Percentiles rank a stretch among this genome's conserved stretches.
phyloP scores from a whole-genome alignment of 2,329 filamentous ascomycete genomes.

The Paecilomyces variotii region DNA sequence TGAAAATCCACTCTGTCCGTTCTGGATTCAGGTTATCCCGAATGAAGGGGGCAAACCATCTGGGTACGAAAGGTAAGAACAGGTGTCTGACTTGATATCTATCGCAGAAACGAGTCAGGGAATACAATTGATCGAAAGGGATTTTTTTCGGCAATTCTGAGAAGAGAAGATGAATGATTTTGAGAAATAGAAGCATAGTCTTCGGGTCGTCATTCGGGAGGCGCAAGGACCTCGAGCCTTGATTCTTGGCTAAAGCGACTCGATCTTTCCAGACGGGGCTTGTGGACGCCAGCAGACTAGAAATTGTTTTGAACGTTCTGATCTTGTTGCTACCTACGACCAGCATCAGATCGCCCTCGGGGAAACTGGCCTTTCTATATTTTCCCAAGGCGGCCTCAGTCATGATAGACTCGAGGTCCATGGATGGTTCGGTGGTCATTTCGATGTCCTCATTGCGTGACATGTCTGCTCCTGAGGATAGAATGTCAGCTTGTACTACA shows the following conservation, averaged over 20 bases:
- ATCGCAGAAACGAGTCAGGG: background rate
- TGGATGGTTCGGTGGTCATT: background rate
- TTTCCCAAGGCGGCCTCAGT: background rate
- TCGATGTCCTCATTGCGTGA: background rate
- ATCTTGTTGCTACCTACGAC: background rate
- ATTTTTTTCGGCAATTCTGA: background rate
- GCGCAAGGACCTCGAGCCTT: background rate
- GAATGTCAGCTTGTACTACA: background rate
- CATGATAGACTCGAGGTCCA: background rate
- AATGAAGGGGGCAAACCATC: background rate
- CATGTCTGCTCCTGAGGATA: background rate
- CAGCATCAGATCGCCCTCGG: background rate
- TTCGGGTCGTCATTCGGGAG: background rate
- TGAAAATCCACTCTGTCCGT: background rate
- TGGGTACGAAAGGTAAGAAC: background rate
- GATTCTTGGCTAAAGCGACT: background rate
- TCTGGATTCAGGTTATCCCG: background rate
- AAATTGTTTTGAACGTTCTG: background rate
- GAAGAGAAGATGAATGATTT: background rate
- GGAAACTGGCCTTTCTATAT: background rate
- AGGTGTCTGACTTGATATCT: background rate
- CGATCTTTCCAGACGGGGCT: background rate
- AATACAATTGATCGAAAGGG: background rate
- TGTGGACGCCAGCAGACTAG: background rate
- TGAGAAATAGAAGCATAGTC: background rate